Evolutionary conservation across 2,329 filamentous ascomycete species (phyloP).

Genomic region (Fusarium devonianum): DNA sequence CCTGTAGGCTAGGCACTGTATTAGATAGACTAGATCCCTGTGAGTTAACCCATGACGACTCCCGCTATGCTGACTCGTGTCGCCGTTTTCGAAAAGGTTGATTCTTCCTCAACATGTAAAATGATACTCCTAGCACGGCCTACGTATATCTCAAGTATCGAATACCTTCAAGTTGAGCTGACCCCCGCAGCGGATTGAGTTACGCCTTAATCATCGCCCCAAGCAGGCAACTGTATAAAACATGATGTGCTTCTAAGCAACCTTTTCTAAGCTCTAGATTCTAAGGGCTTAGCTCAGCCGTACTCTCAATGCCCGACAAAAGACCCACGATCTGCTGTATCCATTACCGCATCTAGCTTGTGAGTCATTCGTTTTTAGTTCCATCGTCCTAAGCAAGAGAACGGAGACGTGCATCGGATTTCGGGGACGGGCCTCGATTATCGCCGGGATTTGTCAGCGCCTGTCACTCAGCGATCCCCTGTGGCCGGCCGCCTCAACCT

Average conservation of each 20-base stretch:
- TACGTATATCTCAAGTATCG: not conserved
- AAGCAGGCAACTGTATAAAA: no score
- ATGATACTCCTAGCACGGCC: no score
- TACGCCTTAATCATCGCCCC: not conserved
- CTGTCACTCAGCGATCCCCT: constrained; percentile 22
- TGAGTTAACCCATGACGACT: no score
- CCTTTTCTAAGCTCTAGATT: not conserved
- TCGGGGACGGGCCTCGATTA: constrained; percentile 31
- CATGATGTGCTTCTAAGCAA: no score
- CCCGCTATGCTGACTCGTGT: no score
- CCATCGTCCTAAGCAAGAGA: not conserved
- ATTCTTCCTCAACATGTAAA: no score
- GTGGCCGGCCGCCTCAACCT: not conserved
- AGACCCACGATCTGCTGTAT: constrained; percentile 1
- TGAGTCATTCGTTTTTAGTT: constrained; percentile 28
- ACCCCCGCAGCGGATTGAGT: not conserved
- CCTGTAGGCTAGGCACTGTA: no score
- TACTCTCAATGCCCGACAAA: not conserved
- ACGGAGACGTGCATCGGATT: constrained; percentile 20
- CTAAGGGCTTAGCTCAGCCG: constrained; percentile 3
- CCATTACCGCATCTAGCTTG: constrained; percentile 5
- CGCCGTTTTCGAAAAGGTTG: no score
- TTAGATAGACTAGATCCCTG: no score
- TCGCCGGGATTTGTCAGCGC: constrained; percentile 38
- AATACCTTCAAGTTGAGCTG: not conserved